These are phyloP conservation scores for Sclerotinia sclerotiorum DNA, from an alignment of 2,329 filamentous ascomycete species.

Conservation along the genomic window DNA sequence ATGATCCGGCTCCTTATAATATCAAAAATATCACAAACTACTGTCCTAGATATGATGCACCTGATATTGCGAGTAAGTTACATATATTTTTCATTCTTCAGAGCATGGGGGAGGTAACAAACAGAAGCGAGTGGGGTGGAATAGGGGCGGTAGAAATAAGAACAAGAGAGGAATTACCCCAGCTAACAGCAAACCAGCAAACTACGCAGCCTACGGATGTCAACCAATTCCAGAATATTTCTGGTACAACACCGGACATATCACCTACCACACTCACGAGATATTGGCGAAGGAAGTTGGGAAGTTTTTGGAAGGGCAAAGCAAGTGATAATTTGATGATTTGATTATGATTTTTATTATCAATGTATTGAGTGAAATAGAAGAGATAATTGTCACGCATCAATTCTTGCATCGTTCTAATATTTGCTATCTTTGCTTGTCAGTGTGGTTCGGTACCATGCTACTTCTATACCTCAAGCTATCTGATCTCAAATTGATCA, in stretches of 20 bases:
- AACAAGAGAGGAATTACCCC: too few relatives aligned
- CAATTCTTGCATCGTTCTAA: too few relatives aligned
- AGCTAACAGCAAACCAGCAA: conserved; percentile 23
- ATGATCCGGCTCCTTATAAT: conserved; percentile 44
- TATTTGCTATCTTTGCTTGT: too few relatives aligned
- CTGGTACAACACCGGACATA: conserved; percentile 51
- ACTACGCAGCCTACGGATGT: conserved; percentile 49
- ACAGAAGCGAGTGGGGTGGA: too few relatives aligned
- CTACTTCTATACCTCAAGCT: too few relatives aligned
- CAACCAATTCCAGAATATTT: conserved; percentile 47
- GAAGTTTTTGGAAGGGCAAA: conserved; percentile 29
- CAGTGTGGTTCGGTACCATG: too few relatives aligned
- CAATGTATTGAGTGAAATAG: too few relatives aligned
- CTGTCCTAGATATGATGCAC: conserved; percentile 48
- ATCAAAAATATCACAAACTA: conserved; percentile 49
- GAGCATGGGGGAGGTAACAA: too few relatives aligned
- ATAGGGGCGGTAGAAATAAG: too few relatives aligned
- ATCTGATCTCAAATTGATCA: too few relatives aligned
- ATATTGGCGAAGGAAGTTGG: conserved; percentile 40
- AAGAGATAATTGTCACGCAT: too few relatives aligned
- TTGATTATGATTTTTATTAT: too few relatives aligned
- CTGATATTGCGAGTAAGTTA: conserved; percentile 43
- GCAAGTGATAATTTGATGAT: not conserved
- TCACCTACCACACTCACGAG: conserved; percentile 46
- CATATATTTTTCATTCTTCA: not conserved